These are phyloP conservation scores for Rossbeevera mucosa DNA, from an alignment of 768 basidiomycete species.

Conservation along the genomic window DNA sequence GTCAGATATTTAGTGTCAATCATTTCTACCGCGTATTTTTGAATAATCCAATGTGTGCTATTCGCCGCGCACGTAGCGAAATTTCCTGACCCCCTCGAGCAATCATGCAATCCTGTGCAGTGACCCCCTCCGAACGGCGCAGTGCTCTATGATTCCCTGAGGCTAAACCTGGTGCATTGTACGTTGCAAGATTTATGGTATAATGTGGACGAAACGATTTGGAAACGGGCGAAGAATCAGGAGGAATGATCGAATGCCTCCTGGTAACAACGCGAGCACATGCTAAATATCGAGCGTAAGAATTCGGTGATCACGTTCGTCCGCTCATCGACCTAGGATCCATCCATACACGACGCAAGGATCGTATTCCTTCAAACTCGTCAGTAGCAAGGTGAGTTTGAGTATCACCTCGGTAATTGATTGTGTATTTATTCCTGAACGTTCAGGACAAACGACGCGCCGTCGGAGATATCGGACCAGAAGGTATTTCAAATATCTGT, in stretches of 20 bases:
- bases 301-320: background rate
- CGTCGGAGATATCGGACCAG: background rate
- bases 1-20: no score
- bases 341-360: background rate
- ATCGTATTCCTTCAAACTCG: background rate
- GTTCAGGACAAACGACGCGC: background rate
- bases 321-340: background rate
- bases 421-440: background rate
- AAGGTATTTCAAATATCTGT: background rate
- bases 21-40: no score
- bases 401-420: background rate
- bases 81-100: no score
- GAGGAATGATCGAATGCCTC: background rate
- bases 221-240: background rate
- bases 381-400: background rate
- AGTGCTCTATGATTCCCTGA: no score
- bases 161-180: background rate
- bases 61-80: no score
- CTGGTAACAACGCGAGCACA: background rate
- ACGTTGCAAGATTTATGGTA: no score
- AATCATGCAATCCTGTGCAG: background rate
- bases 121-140: background rate
- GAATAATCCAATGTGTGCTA: no score
- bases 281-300: background rate
- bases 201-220: background rate